phyloP scores from a whole-genome alignment of 345 rosid genomes.

The Lepidium didymum region DNA sequence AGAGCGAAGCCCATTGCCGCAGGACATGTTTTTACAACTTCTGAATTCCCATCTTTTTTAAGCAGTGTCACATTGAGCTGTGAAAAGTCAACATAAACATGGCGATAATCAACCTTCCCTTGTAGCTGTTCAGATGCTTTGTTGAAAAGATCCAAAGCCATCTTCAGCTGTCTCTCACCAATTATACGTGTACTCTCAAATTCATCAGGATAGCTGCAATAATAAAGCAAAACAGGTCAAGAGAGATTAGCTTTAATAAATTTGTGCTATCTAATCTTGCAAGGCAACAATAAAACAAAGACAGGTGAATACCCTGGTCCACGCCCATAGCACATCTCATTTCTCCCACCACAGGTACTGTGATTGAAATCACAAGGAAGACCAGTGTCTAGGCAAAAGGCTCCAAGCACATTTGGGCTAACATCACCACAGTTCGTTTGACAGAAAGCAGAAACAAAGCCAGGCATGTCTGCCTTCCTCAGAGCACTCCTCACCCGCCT shows the following conservation, averaged over 20 bases:
- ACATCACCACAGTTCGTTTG: constrained; percentile 98
- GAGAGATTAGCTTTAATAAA: neutral
- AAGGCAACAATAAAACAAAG: neutral
- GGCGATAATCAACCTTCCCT: constrained; percentile 82
- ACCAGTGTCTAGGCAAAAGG: constrained; percentile 85
- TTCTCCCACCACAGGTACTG: constrained; percentile 95
- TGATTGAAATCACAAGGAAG: constrained; percentile 97
- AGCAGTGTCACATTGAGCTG: constrained; percentile 68
- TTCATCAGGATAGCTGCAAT: constrained; percentile 82
- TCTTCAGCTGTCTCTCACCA: constrained; percentile 87
- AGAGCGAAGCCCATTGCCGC: constrained; percentile 97
- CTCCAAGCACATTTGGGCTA: constrained; percentile 95
- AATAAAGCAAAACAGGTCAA: constrained; percentile 9
- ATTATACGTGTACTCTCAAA: constrained; percentile 90
- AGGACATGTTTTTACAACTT: constrained; percentile 79
- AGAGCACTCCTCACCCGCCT: constrained; percentile 76
- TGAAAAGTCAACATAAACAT: constrained; percentile 71
- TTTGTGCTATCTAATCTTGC: neutral
- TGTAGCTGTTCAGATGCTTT: constrained; percentile 68
- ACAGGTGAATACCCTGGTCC: constrained; percentile 80
- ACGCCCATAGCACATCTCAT: constrained; percentile 84
- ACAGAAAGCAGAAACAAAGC: constrained; percentile 94
- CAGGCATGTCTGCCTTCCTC: constrained; percentile 74
- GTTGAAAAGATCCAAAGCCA: constrained; percentile 74
- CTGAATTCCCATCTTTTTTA: constrained; percentile 58